phyloP scores from a whole-genome alignment of 2,329 filamentous ascomycete species.

The Aspergillus chevalieri region DNA sequence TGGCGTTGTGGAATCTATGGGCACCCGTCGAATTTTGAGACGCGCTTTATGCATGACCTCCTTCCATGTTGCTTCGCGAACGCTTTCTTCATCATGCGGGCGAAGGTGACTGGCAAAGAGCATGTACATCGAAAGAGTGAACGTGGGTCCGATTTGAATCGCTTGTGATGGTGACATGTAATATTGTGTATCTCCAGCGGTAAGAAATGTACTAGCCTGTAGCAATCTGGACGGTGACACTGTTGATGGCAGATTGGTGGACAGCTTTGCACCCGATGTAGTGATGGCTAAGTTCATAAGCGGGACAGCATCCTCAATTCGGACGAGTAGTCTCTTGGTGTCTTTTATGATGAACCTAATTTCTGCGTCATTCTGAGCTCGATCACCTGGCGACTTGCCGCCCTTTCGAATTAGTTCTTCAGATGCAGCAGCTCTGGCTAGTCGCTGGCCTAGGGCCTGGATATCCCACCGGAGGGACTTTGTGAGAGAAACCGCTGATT shows the following conservation, averaged over 20 bases:
- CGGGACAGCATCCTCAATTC: constrained; percentile 87
- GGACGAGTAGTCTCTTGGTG: constrained; percentile 66
- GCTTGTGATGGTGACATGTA: constrained; percentile 55
- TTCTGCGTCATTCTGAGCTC: constrained; percentile 56
- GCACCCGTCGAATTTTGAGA: constrained; percentile 70
- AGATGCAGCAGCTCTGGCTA: constrained; percentile 63
- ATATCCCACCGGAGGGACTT: constrained; percentile 80
- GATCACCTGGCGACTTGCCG: constrained; percentile 35
- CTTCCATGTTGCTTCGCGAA: constrained; percentile 76
- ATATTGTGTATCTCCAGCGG: constrained; percentile 79
- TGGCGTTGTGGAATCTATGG: constrained; percentile 46
- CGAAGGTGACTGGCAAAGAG: constrained; percentile 75
- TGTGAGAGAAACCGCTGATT: constrained; percentile 76
- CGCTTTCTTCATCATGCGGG: constrained; percentile 50
- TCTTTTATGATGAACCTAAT: constrained; percentile 65
- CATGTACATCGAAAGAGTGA: constrained; percentile 89
- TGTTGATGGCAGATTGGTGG: constrained; percentile 68
- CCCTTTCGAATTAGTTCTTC: constrained; percentile 42
- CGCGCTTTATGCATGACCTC: constrained; percentile 91
- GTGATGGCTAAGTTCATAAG: constrained; percentile 90
- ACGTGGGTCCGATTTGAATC: constrained; percentile 80
- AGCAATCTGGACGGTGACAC: constrained; percentile 86
- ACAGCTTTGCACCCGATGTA: constrained; percentile 82
- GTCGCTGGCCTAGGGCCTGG: constrained; percentile 66
- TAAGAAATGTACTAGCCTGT: constrained; percentile 88